Conservation (phyloP, 352 stramenopile genomes). For the Phytophthora colocasiae region DNA sequence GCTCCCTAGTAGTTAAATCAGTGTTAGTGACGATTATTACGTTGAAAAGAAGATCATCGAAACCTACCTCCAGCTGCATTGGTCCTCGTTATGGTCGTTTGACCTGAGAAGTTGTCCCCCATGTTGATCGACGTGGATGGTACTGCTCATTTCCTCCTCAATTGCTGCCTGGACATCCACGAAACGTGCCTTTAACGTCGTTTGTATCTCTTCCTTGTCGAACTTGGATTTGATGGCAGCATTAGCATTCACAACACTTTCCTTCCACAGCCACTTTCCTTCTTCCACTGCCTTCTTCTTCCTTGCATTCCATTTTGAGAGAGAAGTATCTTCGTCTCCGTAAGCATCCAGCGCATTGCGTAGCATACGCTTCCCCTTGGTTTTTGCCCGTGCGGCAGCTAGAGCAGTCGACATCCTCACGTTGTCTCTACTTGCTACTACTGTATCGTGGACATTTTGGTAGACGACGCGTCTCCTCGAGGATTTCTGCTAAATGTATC, state of each 20-base stretch:
- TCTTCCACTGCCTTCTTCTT: conserved; percentile 46
- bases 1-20: conserved; percentile 33
- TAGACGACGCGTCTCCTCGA: conserved; percentile 7
- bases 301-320: conserved; percentile 62
- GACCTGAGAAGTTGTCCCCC: conserved; percentile 17
- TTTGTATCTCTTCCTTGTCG: conserved; percentile 39
- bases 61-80: conserved; percentile 50
- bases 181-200: conserved; percentile 43
- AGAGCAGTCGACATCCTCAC: conserved; percentile 66
- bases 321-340: conserved; percentile 53
- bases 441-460: not conserved
- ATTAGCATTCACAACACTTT: conserved; percentile 38
- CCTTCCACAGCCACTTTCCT: conserved; percentile 61
- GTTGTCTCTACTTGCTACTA: not conserved
- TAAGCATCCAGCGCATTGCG: conserved; percentile 62
- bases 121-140: conserved; percentile 27
- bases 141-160: conserved; percentile 45
- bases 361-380: conserved; percentile 72
- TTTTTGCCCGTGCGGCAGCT: conserved; percentile 67
- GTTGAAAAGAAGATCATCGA: not conserved
- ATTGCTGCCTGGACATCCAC: conserved; percentile 45
- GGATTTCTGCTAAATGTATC: conserved; percentile 11
- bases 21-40: not conserved
- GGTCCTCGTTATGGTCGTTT: conserved; percentile 12
- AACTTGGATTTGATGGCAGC: conserved; percentile 48